These are phyloP conservation scores for Tilletia setariae DNA, from an alignment of 1,284 basidiomycete genomes.

Conservation along the genomic window DNA sequence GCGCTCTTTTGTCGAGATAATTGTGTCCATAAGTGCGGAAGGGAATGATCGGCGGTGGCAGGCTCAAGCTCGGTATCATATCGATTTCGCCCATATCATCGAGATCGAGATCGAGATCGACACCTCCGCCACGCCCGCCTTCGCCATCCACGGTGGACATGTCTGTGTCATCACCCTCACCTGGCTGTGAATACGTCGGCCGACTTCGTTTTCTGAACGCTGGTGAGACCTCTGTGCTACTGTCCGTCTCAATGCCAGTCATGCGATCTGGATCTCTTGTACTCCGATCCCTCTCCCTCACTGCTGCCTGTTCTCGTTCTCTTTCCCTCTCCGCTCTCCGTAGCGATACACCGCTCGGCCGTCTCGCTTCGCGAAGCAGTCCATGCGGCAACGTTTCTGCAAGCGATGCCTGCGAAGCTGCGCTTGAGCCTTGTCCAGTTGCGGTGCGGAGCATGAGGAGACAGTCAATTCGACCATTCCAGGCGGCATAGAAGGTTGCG, in stretches of 20 bases:
- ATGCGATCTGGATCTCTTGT: slow-evolving; percentile 1
- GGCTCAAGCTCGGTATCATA: slow-evolving; percentile 83
- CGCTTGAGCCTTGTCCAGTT: slow-evolving; percentile 40
- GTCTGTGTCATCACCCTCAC: slow-evolving; percentile 13
- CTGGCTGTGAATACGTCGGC: neutral
- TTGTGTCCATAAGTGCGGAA: slow-evolving; percentile 58
- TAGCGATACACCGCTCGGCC: neutral
- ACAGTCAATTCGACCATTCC: slow-evolving; percentile 81
- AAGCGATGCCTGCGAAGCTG: slow-evolving; percentile 17
- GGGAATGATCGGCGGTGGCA: slow-evolving; percentile 97
- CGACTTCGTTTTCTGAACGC: slow-evolving; percentile 9
- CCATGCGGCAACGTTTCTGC: slow-evolving; percentile 52
- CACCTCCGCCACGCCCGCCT: slow-evolving; percentile 14
- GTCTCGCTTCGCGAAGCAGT: neutral
- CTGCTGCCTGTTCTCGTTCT: neutral
- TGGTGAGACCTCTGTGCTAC: slow-evolving; percentile 10
- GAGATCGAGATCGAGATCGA: slow-evolving; percentile 18
- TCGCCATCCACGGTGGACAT: slow-evolving; percentile 20
- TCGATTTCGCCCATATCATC: slow-evolving; percentile 62
- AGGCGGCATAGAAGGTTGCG: slow-evolving; percentile 91
- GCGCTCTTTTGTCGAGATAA: slow-evolving; percentile 73
- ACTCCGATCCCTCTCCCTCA: slow-evolving; percentile 4
- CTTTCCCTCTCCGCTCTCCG: slow-evolving; percentile 7
- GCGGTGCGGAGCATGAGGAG: slow-evolving; percentile 57
- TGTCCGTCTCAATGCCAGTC: slow-evolving; percentile 14